phyloP scores from a whole-genome alignment of 805 yeast genomes.

The Wickerhamomyces hampshirensis region DNA sequence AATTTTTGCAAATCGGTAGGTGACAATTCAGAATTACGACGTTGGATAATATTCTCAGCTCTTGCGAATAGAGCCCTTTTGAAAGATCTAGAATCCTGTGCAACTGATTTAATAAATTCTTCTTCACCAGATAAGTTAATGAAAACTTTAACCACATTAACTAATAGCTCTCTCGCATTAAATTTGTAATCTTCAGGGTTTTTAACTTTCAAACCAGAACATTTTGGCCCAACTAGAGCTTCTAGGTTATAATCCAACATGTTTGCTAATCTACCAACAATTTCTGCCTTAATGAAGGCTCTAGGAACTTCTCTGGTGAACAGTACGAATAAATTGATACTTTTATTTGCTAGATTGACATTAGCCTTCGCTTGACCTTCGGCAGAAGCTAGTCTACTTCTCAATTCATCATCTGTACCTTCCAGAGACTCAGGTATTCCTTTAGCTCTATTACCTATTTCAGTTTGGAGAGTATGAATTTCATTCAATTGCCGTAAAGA shows the following conservation, averaged over 20 bases:
- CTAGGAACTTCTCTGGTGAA: slow-evolving; percentile 84
- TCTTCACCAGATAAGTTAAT: slow-evolving; percentile 61
- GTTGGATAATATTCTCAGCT: slow-evolving; percentile 62
- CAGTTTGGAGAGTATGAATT: slow-evolving; percentile 72
- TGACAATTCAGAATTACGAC: slow-evolving; percentile 45
- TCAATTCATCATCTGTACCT: slow-evolving; percentile 60
- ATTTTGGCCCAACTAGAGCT: slow-evolving; percentile 93
- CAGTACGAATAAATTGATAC: slow-evolving; percentile 70
- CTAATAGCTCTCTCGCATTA: slow-evolving; percentile 68
- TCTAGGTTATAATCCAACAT: slow-evolving; percentile 91
- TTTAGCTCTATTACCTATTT: slow-evolving; percentile 45
- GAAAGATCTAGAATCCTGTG: slow-evolving; percentile 91
- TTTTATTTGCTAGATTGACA: slow-evolving; percentile 78
- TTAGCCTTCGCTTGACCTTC: slow-evolving; percentile 78
- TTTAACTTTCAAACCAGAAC: slow-evolving; percentile 80
- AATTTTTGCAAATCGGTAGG: slow-evolving; percentile 49
- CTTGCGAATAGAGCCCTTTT: slow-evolving; percentile 58
- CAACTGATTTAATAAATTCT: slow-evolving; percentile 72
- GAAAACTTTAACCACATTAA: slow-evolving; percentile 69
- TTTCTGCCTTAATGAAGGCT: slow-evolving; percentile 82
- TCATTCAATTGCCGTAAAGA: slow-evolving; percentile 73
- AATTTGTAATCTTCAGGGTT: slow-evolving; percentile 81
- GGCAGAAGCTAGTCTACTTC: slow-evolving; percentile 49
- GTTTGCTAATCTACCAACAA: slow-evolving; percentile 90
- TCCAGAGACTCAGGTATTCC: slow-evolving; percentile 27